These are phyloP conservation scores for Trypanosoma melophagium DNA, from an alignment of 208 protist genomes.

Conservation along the genomic window DNA sequence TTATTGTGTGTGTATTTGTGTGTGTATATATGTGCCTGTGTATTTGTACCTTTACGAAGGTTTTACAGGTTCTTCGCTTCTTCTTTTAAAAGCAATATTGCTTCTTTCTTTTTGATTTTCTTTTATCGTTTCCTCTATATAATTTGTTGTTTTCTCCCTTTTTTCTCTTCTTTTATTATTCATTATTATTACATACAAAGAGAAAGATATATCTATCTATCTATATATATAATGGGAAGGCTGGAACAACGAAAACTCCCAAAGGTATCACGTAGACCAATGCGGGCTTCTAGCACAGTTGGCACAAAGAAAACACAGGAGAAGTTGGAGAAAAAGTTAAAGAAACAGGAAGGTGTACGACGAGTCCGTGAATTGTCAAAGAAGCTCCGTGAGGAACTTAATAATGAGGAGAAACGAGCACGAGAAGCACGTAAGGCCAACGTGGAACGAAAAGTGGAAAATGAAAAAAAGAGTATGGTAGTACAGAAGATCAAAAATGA, in stretches of 20 bases:
- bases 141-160: too few species aligned
- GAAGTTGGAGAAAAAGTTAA: conserved; percentile 77
- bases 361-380: conserved; percentile 65
- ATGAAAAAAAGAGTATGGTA: conserved; percentile 92
- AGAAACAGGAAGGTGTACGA: conserved; percentile 59
- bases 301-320: conserved; percentile 37
- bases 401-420: conserved; percentile 74
- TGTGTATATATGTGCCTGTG: too few species aligned
- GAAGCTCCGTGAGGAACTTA: conserved; percentile 81
- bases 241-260: conserved; percentile 68
- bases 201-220: neutral
- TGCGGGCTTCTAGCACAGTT: conserved; percentile 39
- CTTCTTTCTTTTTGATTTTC: too few species aligned
- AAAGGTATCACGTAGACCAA: conserved; percentile 59
- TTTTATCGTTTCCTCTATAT: too few species aligned
- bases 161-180: neutral
- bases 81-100: too few species aligned
- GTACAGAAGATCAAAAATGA: conserved; percentile 90
- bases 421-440: conserved; percentile 83
- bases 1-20: too few species aligned
- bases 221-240: conserved; percentile 40
- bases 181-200: too few species aligned
- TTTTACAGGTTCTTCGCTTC: too few species aligned
- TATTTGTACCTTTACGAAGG: too few species aligned
- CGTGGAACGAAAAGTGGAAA: conserved; percentile 71